Percentiles rank a stretch among this genome's conserved stretches.
These are phyloP conservation scores for Brassica carinata DNA, from an alignment of 345 rosid genomes.

Conservation along the genomic window DNA sequence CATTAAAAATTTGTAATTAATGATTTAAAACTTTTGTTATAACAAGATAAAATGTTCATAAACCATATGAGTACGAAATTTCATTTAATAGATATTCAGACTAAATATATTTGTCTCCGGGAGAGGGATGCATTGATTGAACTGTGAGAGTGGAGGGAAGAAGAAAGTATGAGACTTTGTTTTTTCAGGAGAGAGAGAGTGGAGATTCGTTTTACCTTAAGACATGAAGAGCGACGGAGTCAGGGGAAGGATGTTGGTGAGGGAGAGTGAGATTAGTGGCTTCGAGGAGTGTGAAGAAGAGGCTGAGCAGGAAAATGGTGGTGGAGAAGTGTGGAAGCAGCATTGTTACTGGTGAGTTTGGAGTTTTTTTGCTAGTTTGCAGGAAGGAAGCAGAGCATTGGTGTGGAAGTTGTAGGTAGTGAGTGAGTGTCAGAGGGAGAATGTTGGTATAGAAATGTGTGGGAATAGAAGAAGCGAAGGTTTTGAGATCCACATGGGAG, in stretches of 20 bases:
- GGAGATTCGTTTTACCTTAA: constrained; percentile 41
- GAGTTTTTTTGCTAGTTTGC: not conserved
- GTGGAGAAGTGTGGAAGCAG: constrained; percentile 25
- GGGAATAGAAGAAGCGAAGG: constrained; percentile 25
- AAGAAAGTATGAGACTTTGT: constrained; percentile 5
- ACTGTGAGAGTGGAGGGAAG: constrained; percentile 27
- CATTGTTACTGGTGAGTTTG: constrained; percentile 44
- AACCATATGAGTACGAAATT: no score
- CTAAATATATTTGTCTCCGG: no score
- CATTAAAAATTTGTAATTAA: no score
- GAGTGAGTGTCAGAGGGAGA: constrained; percentile 29
- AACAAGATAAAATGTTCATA: no score
- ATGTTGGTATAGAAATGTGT: constrained; percentile 36
- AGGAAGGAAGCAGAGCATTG: constrained; percentile 15
- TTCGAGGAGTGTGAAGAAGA: constrained; percentile 26
- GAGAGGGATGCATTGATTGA: constrained; percentile 43
- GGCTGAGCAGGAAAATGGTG: constrained; percentile 47
- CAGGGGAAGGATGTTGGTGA: constrained; percentile 71
- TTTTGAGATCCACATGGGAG: constrained; percentile 18
- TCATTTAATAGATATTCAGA: no score
- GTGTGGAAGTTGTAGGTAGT: not conserved
- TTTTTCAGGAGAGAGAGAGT: not conserved
- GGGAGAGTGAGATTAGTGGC: constrained; percentile 55
- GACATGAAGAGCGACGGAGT: constrained; percentile 55
- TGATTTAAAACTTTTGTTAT: no score